Base-by-base conservation (phyloP, 2,329 filamentous ascomycete species). In the Helminthosporium solani region DNA sequence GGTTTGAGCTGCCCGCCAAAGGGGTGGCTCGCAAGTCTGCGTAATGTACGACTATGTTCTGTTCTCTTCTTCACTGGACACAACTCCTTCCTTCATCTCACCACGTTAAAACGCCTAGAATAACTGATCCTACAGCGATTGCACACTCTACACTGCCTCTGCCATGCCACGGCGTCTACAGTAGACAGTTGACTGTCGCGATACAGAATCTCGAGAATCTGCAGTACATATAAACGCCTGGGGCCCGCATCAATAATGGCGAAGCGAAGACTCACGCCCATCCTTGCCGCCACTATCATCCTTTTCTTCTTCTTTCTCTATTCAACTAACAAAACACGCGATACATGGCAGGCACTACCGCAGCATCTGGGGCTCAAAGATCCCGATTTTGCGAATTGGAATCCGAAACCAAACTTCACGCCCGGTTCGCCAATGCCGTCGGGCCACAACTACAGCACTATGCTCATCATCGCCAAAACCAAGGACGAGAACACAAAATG, bases 381-480 rank as follows among this genome's bases (percentile, higher is more conserved):
- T 18, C 57, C 65, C 9, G 54, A 68, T 28, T 67, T 66, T 46
- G 60, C 55, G 7, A 68, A 68, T 36, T 71, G 68, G 68, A 70
- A 70, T 28, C 66, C 68, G n/a, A 60, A 59, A 25, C 60, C 62
- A 6, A 54, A 62, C 28, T 71, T 67, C 48, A 57, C 57, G 33
- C 46, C 51, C 3, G 68, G 68, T 37, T 63, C 57, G 15, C 51
- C 57, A 3, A 60, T 68, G 56, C 72, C 77, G 0, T 54, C 70
- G 0, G 75, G 75, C 1, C 70, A 72, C 49, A 74, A 74, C 33
- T 83, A 81, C 56, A 78, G 78, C 2, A 78, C 77, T 20, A 72
- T 70, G 1, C 60, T 85, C 19, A 78, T 85, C 4, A 72, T 84
- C 40, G 74, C 81, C 1, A 74, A 75, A 37, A 75, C 75, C 18